Evolutionary conservation across 192 early-diverging fungal genomes (phyloP).

Genomic region (Nowakowskiella sp.): DNA sequence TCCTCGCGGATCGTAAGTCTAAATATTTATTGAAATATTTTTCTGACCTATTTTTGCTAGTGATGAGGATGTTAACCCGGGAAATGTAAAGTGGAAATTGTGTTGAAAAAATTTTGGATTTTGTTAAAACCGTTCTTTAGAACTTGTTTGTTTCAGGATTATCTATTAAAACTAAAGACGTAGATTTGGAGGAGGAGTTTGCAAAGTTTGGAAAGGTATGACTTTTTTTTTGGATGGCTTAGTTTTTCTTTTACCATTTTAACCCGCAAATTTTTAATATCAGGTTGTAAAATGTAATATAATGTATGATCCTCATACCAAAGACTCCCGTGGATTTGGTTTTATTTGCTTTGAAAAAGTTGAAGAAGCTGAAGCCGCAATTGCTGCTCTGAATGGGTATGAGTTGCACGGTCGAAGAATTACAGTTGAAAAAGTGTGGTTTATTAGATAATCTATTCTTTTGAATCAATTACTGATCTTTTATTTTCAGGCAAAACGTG

Average conservation of each 20-base stretch:
- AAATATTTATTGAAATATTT: too few relatives aligned
- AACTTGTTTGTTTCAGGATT: slow-evolving; percentile 73
- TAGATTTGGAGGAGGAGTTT: slow-evolving; percentile 62
- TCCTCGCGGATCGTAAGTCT: too few relatives aligned
- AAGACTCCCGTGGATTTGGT: slow-evolving; percentile 60
- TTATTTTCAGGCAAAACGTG: slow-evolving; percentile 51
- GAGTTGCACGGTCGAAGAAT: slow-evolving; percentile 31
- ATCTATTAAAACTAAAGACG: slow-evolving; percentile 45
- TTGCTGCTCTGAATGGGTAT: slow-evolving; percentile 22
- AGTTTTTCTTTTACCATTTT: background rate
- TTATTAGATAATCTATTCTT: slow-evolving; percentile 4
- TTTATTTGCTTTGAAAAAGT: slow-evolving; percentile 33
- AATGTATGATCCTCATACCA: slow-evolving; percentile 72
- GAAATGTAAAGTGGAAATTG: too few relatives aligned
- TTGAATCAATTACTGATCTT: slow-evolving; percentile 10
- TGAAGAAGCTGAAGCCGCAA: slow-evolving; percentile 31
- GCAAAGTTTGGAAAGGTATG: slow-evolving; percentile 63
- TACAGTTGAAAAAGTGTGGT: slow-evolving; percentile 33
- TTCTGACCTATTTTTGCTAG: too few relatives aligned
- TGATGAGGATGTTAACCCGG: too few relatives aligned
- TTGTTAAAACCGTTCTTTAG: slow-evolving; percentile 7
- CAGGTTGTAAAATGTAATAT: slow-evolving; percentile 61
- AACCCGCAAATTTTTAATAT: background rate
- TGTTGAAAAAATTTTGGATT: too few relatives aligned
- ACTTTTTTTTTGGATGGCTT: slow-evolving; percentile 2